Base-by-base conservation (phyloP, 148 eudicot species). In the Rhododendron vialii region DNA sequence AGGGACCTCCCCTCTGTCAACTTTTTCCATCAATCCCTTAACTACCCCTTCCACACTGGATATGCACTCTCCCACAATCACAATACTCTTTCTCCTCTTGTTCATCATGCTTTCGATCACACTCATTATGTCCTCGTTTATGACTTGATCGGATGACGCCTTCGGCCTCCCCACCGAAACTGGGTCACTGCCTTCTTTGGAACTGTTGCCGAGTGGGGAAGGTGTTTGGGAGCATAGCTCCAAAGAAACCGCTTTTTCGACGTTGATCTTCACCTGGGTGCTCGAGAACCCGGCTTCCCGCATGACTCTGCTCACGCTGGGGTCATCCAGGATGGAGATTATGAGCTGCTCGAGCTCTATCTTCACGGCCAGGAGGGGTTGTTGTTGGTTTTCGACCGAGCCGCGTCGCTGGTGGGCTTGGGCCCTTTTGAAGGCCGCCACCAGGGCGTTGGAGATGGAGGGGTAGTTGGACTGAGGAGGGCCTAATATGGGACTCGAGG, bases 241-340 rank as follows among this genome's bases (percentile, higher is more conserved):
- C 22, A 89, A 76, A 82, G 92, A 88, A 82, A 94, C 88, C 24
- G 92, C 92, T 84, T 94, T 92, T 59, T 96, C 99, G 0, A 95
- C 94, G 85, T 95, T 95, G 53, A 38, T 90, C 87, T 95, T 96
- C 50, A 96, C 98, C 69, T 92, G 88, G 35, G 98, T 90, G 30
- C 98, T 96, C 4, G 96, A 96, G 79, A 96, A 94, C 17, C 98
- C 94, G 11, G 98, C 99, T 86, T 96, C 99, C 18, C 91, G 89
- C 98, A 96, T 94, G 61, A 96, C 98, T 82, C 99, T 87, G 85
- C 99, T 96, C 0, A 96, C 98, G 85, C 99, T 96, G n/a, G 99
- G 99, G 53, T 96, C 99, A 88, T 96, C 99, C 3, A 96, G 85
- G 17, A 96, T 95, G 0, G 98, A 96, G 15, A 96, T 91, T 1